These are phyloP conservation scores for Paxillus ammoniavirescens DNA, from an alignment of 768 basidiomycete species.

Conservation along the genomic window DNA sequence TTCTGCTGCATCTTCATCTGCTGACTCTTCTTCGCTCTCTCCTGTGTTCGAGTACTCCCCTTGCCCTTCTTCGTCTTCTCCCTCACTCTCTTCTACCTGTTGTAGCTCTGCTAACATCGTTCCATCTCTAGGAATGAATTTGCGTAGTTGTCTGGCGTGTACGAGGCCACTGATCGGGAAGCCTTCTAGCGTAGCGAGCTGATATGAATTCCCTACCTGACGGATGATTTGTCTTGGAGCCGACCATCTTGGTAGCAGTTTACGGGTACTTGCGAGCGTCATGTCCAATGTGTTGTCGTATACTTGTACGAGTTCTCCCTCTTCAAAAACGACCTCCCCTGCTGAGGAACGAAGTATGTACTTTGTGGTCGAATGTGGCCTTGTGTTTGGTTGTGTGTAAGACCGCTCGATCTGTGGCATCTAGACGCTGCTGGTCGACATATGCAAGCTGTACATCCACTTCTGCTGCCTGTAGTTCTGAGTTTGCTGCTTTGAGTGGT, in stretches of 20 bases:
- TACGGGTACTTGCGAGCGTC: conserved; percentile 23
- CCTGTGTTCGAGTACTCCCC: too few relatives aligned
- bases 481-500: neutral
- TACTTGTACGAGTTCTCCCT: conserved; percentile 32
- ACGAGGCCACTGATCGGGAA: conserved; percentile 1
- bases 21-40: too few relatives aligned
- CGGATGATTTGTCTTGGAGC: conserved; percentile 17
- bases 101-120: conserved; percentile 12
- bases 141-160: conserved; percentile 17
- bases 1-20: too few relatives aligned
- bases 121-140: conserved; percentile 19
- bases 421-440: conserved; percentile 27
- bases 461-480: neutral
- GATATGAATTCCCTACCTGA: conserved; percentile 19
- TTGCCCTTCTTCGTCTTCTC: too few relatives aligned
- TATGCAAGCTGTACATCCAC: conserved; percentile 25
- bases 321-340: conserved; percentile 22
- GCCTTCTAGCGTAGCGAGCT: conserved; percentile 20
- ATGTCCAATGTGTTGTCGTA: conserved; percentile 23
- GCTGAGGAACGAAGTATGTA: conserved; percentile 1
- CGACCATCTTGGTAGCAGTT: conserved; percentile 34
- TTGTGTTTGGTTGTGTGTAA: conserved; percentile 24
- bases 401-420: conserved; percentile 23
- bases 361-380: conserved; percentile 25
- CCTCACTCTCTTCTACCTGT: neutral